Base-by-base conservation (phyloP, 176 grass and related monocot species). In the Guadua angustifolia region DNA sequence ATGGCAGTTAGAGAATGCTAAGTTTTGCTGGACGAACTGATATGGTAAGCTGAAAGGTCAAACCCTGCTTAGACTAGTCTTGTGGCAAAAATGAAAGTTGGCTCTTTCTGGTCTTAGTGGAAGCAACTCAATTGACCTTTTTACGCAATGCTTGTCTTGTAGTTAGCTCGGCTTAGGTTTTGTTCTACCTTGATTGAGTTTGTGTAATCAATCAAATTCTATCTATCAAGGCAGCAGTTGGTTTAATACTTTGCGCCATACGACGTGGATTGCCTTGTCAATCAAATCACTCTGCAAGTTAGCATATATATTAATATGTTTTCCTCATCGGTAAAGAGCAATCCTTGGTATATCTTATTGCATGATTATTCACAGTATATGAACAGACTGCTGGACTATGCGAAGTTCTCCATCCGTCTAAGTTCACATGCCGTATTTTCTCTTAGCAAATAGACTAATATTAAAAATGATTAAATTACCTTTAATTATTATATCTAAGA, bases 241-340 rank as follows among this genome's bases (percentile, higher is more conserved):
- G 65, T 50, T 80, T 40, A 82, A 56, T 26, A 32, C 7, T 49
- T 17, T 51, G 45, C 17, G 24, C 52, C 69, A 61, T 66, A 26
- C 43, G 43, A 79, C 74, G 42, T 80, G 89, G 88, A 83, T 73
- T 62, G 71, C 61, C 71, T 21, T 79, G 69, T 46, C 32, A 21
- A 79, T 79, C 69, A 82, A 79, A 82, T 79, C 67, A 25, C 49
- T 40, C 29, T 6, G 17, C 76, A 77, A 79, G 38, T 79, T 86
- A 79, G 71, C 60, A 22, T 12, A 21, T 86, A 87, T 87, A 5
- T 50, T n/a, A n/a, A 87, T 83, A 90, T 83, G 59, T 79, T 75
- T 69, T 79, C 88, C 57, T 42, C 40, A 16, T 17, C 4, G 32
- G 9, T 18, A 53, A 43, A 82, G 29, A 49, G 6, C 62, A 69